Evolutionary conservation across 169 alveolate genomes (phyloP), one percentile per base, ranked within the genome.

Genomic region (Eimeria necatrix): DNA sequence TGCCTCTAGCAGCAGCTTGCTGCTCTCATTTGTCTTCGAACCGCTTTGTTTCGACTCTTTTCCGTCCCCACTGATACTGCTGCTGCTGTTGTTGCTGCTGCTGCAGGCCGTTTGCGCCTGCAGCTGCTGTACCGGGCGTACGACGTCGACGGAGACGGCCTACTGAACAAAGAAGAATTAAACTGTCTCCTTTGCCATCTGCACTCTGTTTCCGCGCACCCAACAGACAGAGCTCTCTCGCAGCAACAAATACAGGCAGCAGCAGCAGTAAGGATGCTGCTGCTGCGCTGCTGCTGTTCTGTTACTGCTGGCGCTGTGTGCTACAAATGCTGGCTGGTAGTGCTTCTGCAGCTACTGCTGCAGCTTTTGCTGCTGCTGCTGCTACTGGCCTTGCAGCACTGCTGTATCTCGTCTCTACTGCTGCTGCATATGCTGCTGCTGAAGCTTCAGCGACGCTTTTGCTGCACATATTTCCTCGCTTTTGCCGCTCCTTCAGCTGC

Each of bases 51-150:
- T 16, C 14, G 46, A 8, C 32, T 68, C 46, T 68, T 24, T 68
- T 68, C 0, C 41, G 41, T 32, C 41, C 41, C 2, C 41, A 32
- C 41, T 32, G 41, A 0, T 32, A 2, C 41, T 32, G 41, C 2
- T 56, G 68, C 68, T 56, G 12, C 2, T 56, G 68, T 10, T 10
- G 68, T 49, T 18, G 32, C 8, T 6, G 4, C 16, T 10, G 61
- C 84, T 10, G 32, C 81, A 10, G 93, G 93, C 16, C 48, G 24
- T 12, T 64, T 86, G 24, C 93, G 93, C 3, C 7, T 86, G 84
- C 93, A 61, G 83, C 74, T 86, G 24, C 12, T 86, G 41, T 86
- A 56, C 68, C 22, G 80, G 24, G 93, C 93, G 32, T 86, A 86
- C 51, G 93, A 86, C 68, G 18, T 86, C 48, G 93, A 86, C 51